These are phyloP conservation scores for Quaeritorhiza haematococci DNA, from an alignment of 371 early-diverging fungal species.

Conservation along the genomic window DNA sequence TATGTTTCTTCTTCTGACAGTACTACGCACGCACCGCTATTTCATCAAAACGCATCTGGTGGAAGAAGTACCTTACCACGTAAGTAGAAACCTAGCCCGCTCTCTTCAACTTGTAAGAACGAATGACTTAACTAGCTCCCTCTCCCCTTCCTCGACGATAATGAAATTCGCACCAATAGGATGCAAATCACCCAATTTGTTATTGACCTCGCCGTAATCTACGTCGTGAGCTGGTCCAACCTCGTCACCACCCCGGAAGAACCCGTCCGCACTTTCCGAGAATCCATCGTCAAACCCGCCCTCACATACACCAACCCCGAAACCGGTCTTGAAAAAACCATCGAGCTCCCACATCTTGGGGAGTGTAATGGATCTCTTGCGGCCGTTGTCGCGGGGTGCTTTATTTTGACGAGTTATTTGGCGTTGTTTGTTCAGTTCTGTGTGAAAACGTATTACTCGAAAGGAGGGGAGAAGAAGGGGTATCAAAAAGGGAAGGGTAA, in stretches of 20 bases:
- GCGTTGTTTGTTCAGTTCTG: conserved; percentile 85
- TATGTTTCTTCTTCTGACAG: conserved; percentile 27
- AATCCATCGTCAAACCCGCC: no score
- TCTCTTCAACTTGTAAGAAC: background rate
- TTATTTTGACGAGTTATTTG: conserved; percentile 75
- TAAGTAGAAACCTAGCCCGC: background rate
- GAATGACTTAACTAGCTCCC: no score
- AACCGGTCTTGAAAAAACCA: background rate
- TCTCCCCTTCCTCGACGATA: no score
- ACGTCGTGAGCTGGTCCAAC: conserved; percentile 70
- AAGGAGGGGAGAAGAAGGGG: no score
- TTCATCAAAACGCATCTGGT: conserved; percentile 75
- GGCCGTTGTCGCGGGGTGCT: conserved; percentile 77
- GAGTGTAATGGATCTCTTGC: conserved; percentile 46
- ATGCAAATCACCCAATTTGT: conserved; percentile 87
- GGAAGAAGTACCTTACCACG: conserved; percentile 88
- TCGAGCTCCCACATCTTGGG: background rate
- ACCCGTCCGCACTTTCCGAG: background rate
- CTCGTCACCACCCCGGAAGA: conserved; percentile 56
- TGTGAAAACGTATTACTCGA: conserved; percentile 68
- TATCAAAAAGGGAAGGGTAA: no score
- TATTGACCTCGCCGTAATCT: conserved; percentile 51
- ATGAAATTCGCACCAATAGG: no score
- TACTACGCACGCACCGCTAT: conserved; percentile 86
- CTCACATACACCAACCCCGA: background rate